Evolutionary conservation across 805 yeast genomes (phyloP), one percentile per base, ranked within the genome.

Genomic region (Barnettozyma sucrosica): DNA sequence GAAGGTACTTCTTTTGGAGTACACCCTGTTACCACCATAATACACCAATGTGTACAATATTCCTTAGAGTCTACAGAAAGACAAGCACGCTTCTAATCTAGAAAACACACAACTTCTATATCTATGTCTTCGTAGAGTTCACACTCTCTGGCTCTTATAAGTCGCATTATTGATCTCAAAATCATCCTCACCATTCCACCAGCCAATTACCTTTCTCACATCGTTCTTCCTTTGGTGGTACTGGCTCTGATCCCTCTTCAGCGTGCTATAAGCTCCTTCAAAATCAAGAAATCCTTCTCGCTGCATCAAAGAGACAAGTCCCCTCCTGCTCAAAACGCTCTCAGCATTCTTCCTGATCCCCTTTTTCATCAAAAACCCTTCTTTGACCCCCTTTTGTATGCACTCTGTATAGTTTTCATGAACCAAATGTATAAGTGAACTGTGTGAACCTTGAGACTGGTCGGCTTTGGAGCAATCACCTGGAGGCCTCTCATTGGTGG

Each of bases 371-470:
- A 71, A 51, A 46, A 72, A 70, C 0, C 92, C 90, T 51, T 79
- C 79, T 50, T 73, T 78, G 5, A 82, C 77, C 0, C 88, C 89
- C 53, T 76, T 76, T 37, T 77, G 70, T 11, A 83, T 62, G 1
- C 65, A 60, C 49, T 71, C 70, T 0, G 45, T 45, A 2, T 51
- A 5, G 2, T 26, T 23, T 2, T 43, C 48, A 7, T 32, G 24
- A 1, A 67, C 66, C 2, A 64, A 51, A 37, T 58, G 56, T 0
- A 66, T 39, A 10, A 71, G 52, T 3, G 70, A 59, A 13, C 60
- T 34, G n/a, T 58, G 59, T 19, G 53, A 50, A 0, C 69, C 62
- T 11, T 51, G 44, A 5, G 43, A 43, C 0, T 28, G 34, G 1
- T 21, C 36, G 14, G 40, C 44, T 13, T 48, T 45, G 13, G 49